These are phyloP conservation scores for Diplosphaera chodatii DNA, from an alignment of 139 green algal species.

Conservation along the genomic window DNA sequence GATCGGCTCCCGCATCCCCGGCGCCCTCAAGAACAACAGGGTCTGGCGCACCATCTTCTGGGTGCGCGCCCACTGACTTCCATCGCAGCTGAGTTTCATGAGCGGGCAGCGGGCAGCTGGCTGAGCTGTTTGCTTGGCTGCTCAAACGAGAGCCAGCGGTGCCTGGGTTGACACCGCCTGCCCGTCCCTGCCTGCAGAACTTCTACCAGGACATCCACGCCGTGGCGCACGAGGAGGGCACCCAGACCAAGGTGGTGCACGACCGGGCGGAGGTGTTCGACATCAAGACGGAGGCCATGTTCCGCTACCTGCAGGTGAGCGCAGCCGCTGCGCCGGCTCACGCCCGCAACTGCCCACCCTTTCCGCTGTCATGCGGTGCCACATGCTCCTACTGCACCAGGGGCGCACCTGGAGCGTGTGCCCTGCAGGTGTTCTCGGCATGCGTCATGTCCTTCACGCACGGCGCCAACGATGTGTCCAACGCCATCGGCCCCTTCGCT, in stretches of 20 bases:
- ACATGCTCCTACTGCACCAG: too few species aligned
- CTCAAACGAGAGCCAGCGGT: too few species aligned
- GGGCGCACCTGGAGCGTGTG: too few species aligned
- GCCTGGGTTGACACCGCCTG: too few species aligned
- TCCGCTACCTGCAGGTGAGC: conserved; percentile 76
- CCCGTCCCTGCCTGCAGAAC: not conserved
- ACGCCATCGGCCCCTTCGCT: conserved; percentile 65
- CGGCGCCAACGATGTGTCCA: conserved; percentile 81
- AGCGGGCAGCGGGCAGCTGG: too few species aligned
- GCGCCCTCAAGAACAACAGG: not conserved
- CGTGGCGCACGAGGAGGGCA: conserved; percentile 20
- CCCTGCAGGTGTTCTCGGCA: conserved; percentile 80
- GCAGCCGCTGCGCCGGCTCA: too few species aligned
- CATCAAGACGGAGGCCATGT: conserved; percentile 55
- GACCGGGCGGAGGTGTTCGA: conserved; percentile 63
- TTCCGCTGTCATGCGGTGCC: too few species aligned
- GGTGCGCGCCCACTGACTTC: too few species aligned
- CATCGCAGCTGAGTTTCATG: too few species aligned
- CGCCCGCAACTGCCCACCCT: too few species aligned
- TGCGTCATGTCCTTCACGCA: conserved; percentile 79
- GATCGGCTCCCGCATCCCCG: not conserved
- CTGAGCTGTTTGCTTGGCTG: too few species aligned
- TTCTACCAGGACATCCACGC: not conserved
- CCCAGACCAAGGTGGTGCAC: conserved; percentile 20
- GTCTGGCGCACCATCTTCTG: not conserved